Evolutionary conservation across 129 eudicot species (phyloP).

Genomic region (Flaveria robusta): DNA sequence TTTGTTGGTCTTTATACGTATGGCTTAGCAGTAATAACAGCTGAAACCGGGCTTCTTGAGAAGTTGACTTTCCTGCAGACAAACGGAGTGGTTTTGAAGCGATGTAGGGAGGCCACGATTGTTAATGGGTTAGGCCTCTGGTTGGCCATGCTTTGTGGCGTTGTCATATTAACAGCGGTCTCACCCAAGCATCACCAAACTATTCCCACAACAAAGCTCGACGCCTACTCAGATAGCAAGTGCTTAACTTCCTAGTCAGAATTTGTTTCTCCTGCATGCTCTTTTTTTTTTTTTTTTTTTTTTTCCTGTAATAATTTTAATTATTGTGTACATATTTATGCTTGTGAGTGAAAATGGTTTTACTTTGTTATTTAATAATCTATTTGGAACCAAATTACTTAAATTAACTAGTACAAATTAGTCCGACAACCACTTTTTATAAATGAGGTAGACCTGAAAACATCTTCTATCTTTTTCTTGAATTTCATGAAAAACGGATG

Average conservation of each 20-base stretch:
- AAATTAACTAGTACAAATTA: background rate
- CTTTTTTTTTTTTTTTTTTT: background rate
- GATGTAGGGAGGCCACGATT: conserved; percentile 58
- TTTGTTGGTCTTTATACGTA: conserved; percentile 89
- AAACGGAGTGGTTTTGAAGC: conserved; percentile 56
- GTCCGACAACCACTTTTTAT: background rate
- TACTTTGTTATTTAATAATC: conserved; percentile 3
- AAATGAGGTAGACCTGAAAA: too few species aligned
- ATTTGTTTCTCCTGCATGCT: background rate
- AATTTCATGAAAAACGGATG: background rate
- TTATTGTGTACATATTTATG: conserved; percentile 23
- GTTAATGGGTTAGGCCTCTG: conserved; percentile 81
- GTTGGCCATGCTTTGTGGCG: conserved; percentile 72
- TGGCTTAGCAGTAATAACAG: conserved; percentile 81
- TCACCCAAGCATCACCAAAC: conserved; percentile 52
- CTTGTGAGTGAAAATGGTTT: conserved; percentile 4
- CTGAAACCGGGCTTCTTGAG: conserved; percentile 92
- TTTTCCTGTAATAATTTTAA: background rate
- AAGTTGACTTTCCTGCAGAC: conserved; percentile 80
- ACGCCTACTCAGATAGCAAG: conserved; percentile 42
- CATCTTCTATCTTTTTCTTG: background rate
- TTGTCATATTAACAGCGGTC: conserved; percentile 73
- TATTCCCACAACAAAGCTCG: conserved; percentile 39
- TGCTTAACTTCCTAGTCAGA: conserved; percentile 38
- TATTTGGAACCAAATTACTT: background rate